phyloP scores from a whole-genome alignment of 331 rosid species.

The Cucumis variabilis region DNA sequence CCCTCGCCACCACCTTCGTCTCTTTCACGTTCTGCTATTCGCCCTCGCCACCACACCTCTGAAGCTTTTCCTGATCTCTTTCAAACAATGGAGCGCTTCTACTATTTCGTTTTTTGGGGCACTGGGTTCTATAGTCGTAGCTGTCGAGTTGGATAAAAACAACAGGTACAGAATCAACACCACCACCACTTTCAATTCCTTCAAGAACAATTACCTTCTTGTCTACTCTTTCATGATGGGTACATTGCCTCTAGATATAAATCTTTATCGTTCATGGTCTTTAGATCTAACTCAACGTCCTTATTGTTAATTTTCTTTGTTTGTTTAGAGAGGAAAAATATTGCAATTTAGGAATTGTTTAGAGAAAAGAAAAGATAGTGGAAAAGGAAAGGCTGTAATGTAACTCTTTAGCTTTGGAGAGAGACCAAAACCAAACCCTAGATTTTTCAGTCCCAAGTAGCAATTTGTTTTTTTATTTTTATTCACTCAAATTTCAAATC shows the following conservation, averaged over 20 bases:
- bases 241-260: conserved; percentile 45
- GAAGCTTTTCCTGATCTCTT: conserved; percentile 29
- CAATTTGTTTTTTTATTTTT: too few relatives aligned
- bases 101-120: conserved; percentile 74
- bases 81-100: conserved; percentile 82
- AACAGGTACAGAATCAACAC: conserved; percentile 88
- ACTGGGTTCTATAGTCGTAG: conserved; percentile 66
- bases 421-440: too few relatives aligned
- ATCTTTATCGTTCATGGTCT: neutral
- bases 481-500: too few relatives aligned
- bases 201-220: conserved; percentile 97
- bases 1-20: too few relatives aligned
- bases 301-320: neutral
- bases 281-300: conserved; percentile 48
- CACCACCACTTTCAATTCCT: conserved; percentile 72
- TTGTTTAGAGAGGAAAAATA: too few relatives aligned
- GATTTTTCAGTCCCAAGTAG: too few relatives aligned
- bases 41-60: too few relatives aligned
- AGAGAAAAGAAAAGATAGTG: too few relatives aligned
- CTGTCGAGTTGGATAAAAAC: conserved; percentile 78
- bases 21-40: too few relatives aligned
- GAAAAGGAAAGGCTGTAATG: too few relatives aligned
- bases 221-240: conserved; percentile 99
- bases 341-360: too few relatives aligned
- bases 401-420: too few relatives aligned